A percentile compares a stretch with the other conserved stretches of the same genome.
phyloP scores from a whole-genome alignment of 805 yeast species.

The Metschnikowia continentalis region DNA sequence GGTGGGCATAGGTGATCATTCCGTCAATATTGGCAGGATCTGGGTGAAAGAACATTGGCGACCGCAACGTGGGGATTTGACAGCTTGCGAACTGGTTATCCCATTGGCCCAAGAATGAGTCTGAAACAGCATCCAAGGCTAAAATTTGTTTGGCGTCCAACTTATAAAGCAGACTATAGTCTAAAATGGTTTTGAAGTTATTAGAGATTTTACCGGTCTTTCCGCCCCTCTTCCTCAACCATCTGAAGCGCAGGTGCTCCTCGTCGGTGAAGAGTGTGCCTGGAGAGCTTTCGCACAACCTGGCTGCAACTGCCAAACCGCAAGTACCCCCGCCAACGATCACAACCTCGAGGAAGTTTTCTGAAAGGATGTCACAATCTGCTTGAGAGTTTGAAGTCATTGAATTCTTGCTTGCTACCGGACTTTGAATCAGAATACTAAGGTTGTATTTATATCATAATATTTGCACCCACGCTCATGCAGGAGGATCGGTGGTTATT shows the following conservation, averaged over 20 bases:
- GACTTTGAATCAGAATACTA: not conserved
- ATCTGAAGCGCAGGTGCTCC: constrained; percentile 45
- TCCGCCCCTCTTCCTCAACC: constrained; percentile 34
- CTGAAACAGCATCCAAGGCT: constrained; percentile 34
- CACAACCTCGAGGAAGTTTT: constrained; percentile 31
- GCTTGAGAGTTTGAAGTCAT: not conserved
- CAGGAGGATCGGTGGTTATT: not conserved
- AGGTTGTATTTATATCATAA: not conserved
- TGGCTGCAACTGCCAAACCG: constrained; percentile 38
- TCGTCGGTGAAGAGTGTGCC: constrained; percentile 44
- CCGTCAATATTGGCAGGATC: constrained; percentile 45
- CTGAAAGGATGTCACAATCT: constrained; percentile 3
- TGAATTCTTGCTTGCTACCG: not conserved
- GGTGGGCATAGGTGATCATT: constrained; percentile 37
- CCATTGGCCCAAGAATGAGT: constrained; percentile 41
- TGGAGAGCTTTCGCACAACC: constrained; percentile 41
- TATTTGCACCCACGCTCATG: constrained; percentile 12
- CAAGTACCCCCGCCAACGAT: constrained; percentile 48
- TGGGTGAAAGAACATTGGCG: constrained; percentile 48
- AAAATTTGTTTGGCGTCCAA: constrained; percentile 26
- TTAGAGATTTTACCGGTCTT: constrained; percentile 19
- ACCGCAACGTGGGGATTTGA: constrained; percentile 39
- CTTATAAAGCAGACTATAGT: constrained; percentile 12
- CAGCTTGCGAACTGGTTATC: constrained; percentile 39
- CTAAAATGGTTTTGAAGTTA: constrained; percentile 11